Conservation (phyloP, 345 rosid species). For the Kernera saxatilis region DNA sequence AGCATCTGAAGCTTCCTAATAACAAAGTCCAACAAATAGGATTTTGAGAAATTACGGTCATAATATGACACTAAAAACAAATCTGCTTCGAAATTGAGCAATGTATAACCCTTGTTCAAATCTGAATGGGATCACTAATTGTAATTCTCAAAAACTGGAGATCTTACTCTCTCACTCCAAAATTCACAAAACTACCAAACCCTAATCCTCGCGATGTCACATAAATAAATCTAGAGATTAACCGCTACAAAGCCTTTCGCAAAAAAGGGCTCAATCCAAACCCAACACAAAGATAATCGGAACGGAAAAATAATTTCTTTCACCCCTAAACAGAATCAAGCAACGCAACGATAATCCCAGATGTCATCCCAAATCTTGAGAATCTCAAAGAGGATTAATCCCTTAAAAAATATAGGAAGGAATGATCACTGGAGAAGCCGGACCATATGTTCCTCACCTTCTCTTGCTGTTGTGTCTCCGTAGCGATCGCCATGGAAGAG, state of each 20-base stretch:
- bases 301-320: background rate
- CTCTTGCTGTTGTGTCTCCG: constrained; percentile 56
- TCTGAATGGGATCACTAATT: background rate
- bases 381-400: background rate
- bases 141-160: background rate
- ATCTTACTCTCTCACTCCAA: background rate
- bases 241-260: background rate
- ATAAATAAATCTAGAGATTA: background rate
- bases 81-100: background rate
- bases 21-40: background rate
- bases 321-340: background rate
- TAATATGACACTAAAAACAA: background rate
- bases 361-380: background rate
- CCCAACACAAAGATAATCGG: background rate
- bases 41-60: background rate
- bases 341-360: background rate
- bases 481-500: constrained; percentile 60
- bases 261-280: background rate
- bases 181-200: background rate
- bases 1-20: constrained; percentile 54
- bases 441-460: constrained; percentile 38
- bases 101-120: background rate
- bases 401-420: background rate
- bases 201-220: background rate
- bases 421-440: background rate